Evolutionary conservation across 495 filamentous ascomycete genomes (phyloP).

Genomic region (Daldinia caldariorum): DNA sequence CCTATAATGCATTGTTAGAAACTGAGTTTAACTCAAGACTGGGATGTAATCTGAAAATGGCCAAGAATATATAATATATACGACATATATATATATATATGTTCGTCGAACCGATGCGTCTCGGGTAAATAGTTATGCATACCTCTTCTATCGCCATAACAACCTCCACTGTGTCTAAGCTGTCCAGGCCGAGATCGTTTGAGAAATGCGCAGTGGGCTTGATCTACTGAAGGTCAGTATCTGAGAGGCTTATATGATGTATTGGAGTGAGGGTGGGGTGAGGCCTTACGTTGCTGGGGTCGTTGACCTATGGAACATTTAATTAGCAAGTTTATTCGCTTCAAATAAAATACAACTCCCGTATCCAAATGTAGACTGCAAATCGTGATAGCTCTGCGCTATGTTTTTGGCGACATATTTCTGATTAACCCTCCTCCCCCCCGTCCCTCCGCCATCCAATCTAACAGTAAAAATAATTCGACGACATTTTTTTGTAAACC

Average conservation of each 20-base stretch:
- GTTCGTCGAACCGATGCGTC: not conserved
- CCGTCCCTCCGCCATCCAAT: not conserved
- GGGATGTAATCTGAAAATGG: too few species aligned
- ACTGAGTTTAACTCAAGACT: not conserved
- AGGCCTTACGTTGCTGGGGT: constrained; percentile 74
- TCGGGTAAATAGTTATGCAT: constrained; percentile 40
- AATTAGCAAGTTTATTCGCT: constrained; percentile 40
- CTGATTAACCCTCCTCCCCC: not conserved
- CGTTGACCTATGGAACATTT: constrained; percentile 67
- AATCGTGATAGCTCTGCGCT: not conserved
- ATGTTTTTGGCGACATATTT: not conserved
- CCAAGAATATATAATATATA: not conserved
- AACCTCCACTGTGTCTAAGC: constrained; percentile 97
- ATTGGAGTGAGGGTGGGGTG: constrained; percentile 18
- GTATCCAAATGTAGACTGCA: not conserved
- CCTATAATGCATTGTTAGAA: constrained; percentile 65
- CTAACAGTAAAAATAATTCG: constrained; percentile 1
- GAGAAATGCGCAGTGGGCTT: constrained; percentile 84
- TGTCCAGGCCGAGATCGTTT: constrained; percentile 95
- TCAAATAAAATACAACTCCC: constrained; percentile 1
- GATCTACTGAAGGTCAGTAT: constrained; percentile 66
- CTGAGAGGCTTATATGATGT: not conserved
- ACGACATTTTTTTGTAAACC: constrained; percentile 9
- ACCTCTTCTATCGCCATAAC: constrained; percentile 99
- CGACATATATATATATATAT: not conserved